phyloP scores from a whole-genome alignment of 1,284 basidiomycete species.

The Fistulina hepatica region DNA sequence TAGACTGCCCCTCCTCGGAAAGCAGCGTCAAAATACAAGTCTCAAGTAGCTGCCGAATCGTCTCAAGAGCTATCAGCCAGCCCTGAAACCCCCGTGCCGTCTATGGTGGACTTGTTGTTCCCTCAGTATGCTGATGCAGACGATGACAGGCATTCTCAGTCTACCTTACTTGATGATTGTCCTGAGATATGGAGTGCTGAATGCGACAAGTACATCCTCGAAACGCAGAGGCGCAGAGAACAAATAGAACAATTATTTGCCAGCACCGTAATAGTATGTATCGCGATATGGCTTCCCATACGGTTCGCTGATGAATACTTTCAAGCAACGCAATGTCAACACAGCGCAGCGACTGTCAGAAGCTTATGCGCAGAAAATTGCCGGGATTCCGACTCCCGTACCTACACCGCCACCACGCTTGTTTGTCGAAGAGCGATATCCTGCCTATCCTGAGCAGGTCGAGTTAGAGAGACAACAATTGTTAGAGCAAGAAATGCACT shows the following conservation, averaged over 20 bases:
- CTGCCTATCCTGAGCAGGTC: too few relatives aligned
- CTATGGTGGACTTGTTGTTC: too few relatives aligned
- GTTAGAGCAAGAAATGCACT: too few relatives aligned
- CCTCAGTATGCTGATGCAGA: too few relatives aligned
- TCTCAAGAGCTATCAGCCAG: too few relatives aligned
- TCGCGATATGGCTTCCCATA: conserved; percentile 1
- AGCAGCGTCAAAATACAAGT: too few relatives aligned
- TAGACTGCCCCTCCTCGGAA: too few relatives aligned
- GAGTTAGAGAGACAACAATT: too few relatives aligned
- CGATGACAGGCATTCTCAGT: too few relatives aligned
- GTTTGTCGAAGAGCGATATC: conserved; percentile 31
- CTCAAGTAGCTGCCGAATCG: too few relatives aligned
- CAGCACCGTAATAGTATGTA: conserved; percentile 44
- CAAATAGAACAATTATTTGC: conserved; percentile 65
- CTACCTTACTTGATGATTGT: conserved; percentile 70
- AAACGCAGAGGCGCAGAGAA: conserved; percentile 59
- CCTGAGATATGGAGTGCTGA: conserved; percentile 63
- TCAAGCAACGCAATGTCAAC: conserved; percentile 53
- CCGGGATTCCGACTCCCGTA: conserved; percentile 49
- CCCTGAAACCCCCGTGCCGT: too few relatives aligned
- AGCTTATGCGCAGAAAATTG: conserved; percentile 52
- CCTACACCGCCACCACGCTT: conserved; percentile 17
- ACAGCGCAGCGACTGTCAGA: conserved; percentile 52
- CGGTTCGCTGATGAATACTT: conserved; percentile 8
- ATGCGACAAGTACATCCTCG: conserved; percentile 52